These are phyloP conservation scores for Geotrichum klebahnii DNA, from an alignment of 1,139 yeast genomes.

Conservation along the genomic window DNA sequence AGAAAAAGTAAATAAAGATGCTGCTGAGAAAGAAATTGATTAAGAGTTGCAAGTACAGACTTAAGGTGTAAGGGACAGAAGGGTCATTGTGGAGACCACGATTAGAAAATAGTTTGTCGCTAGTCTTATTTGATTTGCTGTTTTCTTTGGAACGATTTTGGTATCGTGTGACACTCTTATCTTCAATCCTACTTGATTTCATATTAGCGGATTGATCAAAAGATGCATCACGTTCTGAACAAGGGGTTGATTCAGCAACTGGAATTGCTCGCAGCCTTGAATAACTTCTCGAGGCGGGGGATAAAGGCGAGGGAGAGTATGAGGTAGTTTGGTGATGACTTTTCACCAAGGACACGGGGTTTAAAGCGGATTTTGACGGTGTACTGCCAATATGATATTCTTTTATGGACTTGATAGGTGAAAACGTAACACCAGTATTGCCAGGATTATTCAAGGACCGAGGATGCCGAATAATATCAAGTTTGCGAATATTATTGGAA, in stretches of 20 bases:
- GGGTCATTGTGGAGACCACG: conserved; percentile 40
- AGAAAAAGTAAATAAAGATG: conserved; percentile 53
- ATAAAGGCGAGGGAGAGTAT: not conserved
- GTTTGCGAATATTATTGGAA: not conserved
- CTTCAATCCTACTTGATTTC: not conserved
- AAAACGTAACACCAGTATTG: not conserved
- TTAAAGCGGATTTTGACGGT: not conserved
- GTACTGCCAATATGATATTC: not conserved
- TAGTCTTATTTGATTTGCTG: no score
- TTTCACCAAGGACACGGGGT: not conserved
- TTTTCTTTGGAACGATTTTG: not conserved
- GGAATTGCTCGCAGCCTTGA: not conserved
- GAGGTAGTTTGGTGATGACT: not conserved
- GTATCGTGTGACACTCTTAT: not conserved
- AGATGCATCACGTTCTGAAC: not conserved
- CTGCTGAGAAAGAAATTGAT: conserved; percentile 60
- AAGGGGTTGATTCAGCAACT: conserved; percentile 1
- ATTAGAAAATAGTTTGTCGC: not conserved
- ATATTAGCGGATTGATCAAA: not conserved
- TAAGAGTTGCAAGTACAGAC: conserved; percentile 66
- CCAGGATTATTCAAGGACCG: not conserved
- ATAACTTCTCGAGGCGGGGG: not conserved
- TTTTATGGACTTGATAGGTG: not conserved
- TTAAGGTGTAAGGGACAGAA: conserved; percentile 59
- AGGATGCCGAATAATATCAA: not conserved